Conservation (phyloP, 495 filamentous ascomycete species). For the Penicillium desertorum region DNA sequence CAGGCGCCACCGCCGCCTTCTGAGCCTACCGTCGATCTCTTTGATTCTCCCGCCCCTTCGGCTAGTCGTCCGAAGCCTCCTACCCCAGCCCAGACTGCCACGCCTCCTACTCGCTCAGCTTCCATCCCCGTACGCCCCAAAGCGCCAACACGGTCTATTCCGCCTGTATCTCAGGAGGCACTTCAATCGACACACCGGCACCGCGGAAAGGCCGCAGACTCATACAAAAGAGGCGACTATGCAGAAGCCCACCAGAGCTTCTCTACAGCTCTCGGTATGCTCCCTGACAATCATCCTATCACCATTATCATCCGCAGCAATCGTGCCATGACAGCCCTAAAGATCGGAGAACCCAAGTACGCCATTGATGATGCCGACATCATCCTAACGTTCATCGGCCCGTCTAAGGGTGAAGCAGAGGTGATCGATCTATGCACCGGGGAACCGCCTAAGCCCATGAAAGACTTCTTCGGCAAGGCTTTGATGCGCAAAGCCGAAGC, state of each 20-base stretch:
- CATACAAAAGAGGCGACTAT: slow-evolving; percentile 94
- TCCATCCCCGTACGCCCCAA: slow-evolving; percentile 48
- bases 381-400: slow-evolving; percentile 77
- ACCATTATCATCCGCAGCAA: slow-evolving; percentile 86
- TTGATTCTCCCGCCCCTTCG: slow-evolving; percentile 48
- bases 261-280: slow-evolving; percentile 65
- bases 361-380: slow-evolving; percentile 80
- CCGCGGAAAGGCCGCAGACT: slow-evolving; percentile 73
- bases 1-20: slow-evolving; percentile 44
- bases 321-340: slow-evolving; percentile 83
- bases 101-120: slow-evolving; percentile 25
- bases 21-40: slow-evolving; percentile 57
- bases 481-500: slow-evolving; percentile 93
- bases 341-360: slow-evolving; percentile 84
- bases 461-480: slow-evolving; percentile 87
- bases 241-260: slow-evolving; percentile 80
- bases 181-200: slow-evolving; percentile 71
- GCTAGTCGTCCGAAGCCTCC: slow-evolving; percentile 31
- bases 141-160: slow-evolving; percentile 63
- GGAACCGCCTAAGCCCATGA: slow-evolving; percentile 79
- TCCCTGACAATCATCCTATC: slow-evolving; percentile 81
- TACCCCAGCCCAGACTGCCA: slow-evolving; percentile 33
- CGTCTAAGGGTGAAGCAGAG: slow-evolving; percentile 73
- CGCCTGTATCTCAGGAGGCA: slow-evolving; percentile 62
- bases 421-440: slow-evolving; percentile 64